Evolutionary conservation across 2,329 filamentous ascomycete genomes (phyloP).

Genomic region (Curvularia lunata): DNA sequence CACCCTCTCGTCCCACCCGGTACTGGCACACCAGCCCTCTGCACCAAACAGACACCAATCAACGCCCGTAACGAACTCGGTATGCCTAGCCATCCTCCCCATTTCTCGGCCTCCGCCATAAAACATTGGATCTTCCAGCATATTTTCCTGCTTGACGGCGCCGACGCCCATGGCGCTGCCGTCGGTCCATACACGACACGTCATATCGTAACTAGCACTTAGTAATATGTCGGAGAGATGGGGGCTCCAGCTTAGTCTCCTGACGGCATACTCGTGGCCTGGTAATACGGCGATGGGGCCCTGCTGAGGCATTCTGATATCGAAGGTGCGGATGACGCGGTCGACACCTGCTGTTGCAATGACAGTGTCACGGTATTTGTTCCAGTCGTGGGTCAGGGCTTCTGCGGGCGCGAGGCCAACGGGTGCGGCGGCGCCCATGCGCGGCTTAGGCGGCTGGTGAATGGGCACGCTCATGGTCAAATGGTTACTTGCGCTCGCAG

Average conservation of each 20-base stretch:
- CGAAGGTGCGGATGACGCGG: constrained; percentile 84
- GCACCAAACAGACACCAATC: constrained; percentile 98
- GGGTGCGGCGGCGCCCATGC: constrained; percentile 51
- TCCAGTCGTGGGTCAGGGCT: constrained; percentile 96
- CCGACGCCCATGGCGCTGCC: constrained; percentile 61
- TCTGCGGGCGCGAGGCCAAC: constrained; percentile 70
- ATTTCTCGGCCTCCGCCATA: constrained; percentile 70
- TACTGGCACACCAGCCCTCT: constrained; percentile 93
- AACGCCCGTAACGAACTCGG: constrained; percentile 93
- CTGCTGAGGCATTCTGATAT: constrained; percentile 76
- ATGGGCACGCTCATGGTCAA: constrained; percentile 83
- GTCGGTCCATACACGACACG: constrained; percentile 91
- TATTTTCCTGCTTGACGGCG: constrained; percentile 40
- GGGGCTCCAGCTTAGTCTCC: constrained; percentile 87
- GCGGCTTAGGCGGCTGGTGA: constrained; percentile 68
- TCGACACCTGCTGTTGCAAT: constrained; percentile 92
- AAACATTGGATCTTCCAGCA: constrained; percentile 47
- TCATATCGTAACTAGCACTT: constrained; percentile 97
- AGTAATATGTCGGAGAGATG: constrained; percentile 88
- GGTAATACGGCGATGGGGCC: constrained; percentile 76
- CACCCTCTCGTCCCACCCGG: constrained; percentile 91
- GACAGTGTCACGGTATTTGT: constrained; percentile 89
- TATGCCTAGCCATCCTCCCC: constrained; percentile 89
- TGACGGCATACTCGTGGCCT: constrained; percentile 90
- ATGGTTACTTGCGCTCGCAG: constrained; percentile 85